Conservation (phyloP, 2,329 filamentous ascomycete genomes). For the Claviceps sp. region DNA sequence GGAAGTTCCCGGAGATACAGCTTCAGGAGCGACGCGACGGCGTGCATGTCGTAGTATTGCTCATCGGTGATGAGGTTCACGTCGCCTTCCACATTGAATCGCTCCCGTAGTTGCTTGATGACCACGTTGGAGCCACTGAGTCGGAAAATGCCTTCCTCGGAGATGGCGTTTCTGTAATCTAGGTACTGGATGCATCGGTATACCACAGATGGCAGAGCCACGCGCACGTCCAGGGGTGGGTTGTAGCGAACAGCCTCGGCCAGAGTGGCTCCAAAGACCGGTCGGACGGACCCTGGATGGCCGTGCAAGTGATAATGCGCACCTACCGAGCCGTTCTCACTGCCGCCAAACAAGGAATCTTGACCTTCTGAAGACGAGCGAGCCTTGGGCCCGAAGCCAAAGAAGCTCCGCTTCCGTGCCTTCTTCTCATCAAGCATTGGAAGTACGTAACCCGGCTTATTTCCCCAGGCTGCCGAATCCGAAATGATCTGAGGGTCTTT, state of each 20-base stretch:
- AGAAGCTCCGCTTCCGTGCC: slow-evolving; percentile 64
- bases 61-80: slow-evolving; percentile 73
- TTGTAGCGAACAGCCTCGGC: slow-evolving; percentile 77
- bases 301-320: slow-evolving; percentile 20
- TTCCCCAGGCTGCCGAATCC: slow-evolving; percentile 76
- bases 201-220: slow-evolving; percentile 78
- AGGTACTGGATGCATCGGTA: slow-evolving; percentile 94
- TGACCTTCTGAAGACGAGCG: slow-evolving; percentile 45
- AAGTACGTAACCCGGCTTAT: slow-evolving; percentile 45
- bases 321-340: slow-evolving; percentile 30
- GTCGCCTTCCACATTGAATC: slow-evolving; percentile 88
- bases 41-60: slow-evolving; percentile 89
- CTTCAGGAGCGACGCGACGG: slow-evolving; percentile 86
- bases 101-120: slow-evolving; percentile 79
- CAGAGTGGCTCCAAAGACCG: slow-evolving; percentile 75
- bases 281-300: slow-evolving; percentile 43
- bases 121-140: slow-evolving; percentile 93
- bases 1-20: slow-evolving; percentile 87
- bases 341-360: slow-evolving; percentile 40
- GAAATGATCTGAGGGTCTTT: slow-evolving; percentile 76
- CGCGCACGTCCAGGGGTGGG: slow-evolving; percentile 55
- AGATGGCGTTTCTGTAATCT: slow-evolving; percentile 63
- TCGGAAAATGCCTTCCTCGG: slow-evolving; percentile 91
- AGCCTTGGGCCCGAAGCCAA: slow-evolving; percentile 53
- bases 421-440: slow-evolving; percentile 59